Base-by-base conservation (phyloP, 129 eudicot genomes). In the Logfia minima region DNA sequence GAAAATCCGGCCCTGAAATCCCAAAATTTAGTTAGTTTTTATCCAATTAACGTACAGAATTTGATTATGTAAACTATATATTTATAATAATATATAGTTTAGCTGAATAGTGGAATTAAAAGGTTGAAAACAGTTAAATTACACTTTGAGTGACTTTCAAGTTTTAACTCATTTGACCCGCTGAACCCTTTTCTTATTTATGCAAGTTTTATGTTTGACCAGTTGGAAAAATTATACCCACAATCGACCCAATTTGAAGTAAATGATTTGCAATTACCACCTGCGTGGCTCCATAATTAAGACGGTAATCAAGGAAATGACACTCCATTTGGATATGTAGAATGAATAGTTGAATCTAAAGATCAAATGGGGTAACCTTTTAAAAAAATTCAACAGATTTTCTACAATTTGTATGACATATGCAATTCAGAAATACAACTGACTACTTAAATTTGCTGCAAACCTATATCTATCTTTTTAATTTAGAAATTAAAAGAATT, bases 1-100 rank as follows among this genome's bases (percentile, higher is more conserved):
- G 95, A 83, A 68, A 88, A 93, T 13, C 95, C 96, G 8, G 90
- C 89, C 89, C 98, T 92, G 75, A 79, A 52, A 75, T 75, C 34
- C 22, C n/a, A n/a, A 14, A 65, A 64, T 19, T 58, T 34, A 34
- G 37, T 34, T 34, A 32, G 35, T 32, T 4, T 32, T 32, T 32
- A 32, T 32, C 35, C 35, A 32, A 4, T 32, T 32, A 0, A 32
- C 1, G 6, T 58, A 7, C 8, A 8, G 13, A 58, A n/a, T 58
- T 58, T 21, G 28, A 58, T n/a, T 6, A 58, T 56, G n/a, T 56
- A 53, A 11, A n/a, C 62, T n/a, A 6, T 19, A 58, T 21, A 58
- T 58, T 58, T n/a, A 6, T 58, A 8, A 19, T 58, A 22, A 7
- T 19, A 21, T 58, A 11, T 21, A 21, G 26, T 19, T 58, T 58